Conservation (phyloP, 1,139 yeast genomes). For the Blastobotrys illinoisensis region DNA sequence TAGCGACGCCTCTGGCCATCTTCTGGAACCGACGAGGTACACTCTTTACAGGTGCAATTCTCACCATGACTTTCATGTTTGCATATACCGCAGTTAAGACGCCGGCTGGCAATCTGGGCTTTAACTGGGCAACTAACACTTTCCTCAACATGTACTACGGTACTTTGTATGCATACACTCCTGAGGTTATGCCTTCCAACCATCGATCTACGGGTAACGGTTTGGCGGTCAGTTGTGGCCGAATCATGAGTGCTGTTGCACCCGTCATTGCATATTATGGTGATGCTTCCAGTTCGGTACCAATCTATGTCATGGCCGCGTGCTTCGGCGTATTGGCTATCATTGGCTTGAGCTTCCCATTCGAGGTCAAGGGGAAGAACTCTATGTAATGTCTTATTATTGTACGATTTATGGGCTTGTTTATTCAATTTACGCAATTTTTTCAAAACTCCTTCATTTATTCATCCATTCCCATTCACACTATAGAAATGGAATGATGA, state of each 20-base stretch:
- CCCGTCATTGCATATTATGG: constrained; percentile 48
- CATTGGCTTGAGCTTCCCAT: constrained; percentile 42
- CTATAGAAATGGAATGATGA: too few species aligned
- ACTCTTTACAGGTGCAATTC: constrained; percentile 47
- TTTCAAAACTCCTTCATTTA: too few species aligned
- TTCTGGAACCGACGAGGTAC: constrained; percentile 50
- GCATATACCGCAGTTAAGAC: constrained; percentile 52
- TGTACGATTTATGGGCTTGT: not conserved
- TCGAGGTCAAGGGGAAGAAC: constrained; percentile 30
- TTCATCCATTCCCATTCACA: too few species aligned
- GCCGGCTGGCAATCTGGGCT: constrained; percentile 45
- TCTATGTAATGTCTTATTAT: constrained; percentile 5
- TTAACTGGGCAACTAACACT: constrained; percentile 46
- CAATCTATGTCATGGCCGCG: constrained; percentile 55
- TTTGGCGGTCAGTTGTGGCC: constrained; percentile 41
- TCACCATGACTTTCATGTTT: constrained; percentile 50
- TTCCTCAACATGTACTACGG: constrained; percentile 49
- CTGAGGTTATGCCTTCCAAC: constrained; percentile 51
- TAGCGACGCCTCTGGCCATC: constrained; percentile 37
- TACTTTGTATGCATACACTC: constrained; percentile 50
- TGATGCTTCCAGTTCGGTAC: constrained; percentile 40
- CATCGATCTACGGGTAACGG: constrained; percentile 53
- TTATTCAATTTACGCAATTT: not conserved
- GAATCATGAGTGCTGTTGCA: constrained; percentile 47
- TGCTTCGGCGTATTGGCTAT: constrained; percentile 41